Base-by-base conservation (phyloP, 208 protist species). In the Strigomonas culicis region DNA sequence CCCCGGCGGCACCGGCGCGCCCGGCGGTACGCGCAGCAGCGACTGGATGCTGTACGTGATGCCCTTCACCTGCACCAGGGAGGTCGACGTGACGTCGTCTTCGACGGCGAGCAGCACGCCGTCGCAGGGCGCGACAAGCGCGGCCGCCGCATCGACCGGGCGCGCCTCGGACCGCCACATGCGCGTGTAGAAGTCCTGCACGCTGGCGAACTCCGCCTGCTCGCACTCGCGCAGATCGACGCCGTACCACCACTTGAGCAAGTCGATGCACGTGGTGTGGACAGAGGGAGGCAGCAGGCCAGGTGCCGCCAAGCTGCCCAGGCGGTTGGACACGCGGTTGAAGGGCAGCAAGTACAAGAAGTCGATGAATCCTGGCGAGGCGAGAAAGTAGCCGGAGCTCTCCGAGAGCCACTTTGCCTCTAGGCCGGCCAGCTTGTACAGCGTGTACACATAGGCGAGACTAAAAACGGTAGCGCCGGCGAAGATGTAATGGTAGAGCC, bases 171-270 rank as follows among this genome's bases (percentile, higher is more conserved):
- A 19, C 19, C 55, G 68, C 87, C 86, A 93, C 60, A 63, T 59
- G 15, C 90, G 86, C 0, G 74, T 72, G 74, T 90, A 95, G 60
- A 95, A 95, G 36, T 92, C 76, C 62, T 95, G 83, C 43, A 92
- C 67, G 10, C 84, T 82, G 2, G 60, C 65, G 44, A 89, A 91
- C 8, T 79, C 36, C 13, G 59, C 22, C 39, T 61, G 24, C 41
- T 53, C 66, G 11, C 56, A 69, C 24, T 89, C 80, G 0, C 67
- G 61, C 60, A 88, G 63, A 50, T 88, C 74, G 21, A 95, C 50
- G 19, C 56, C 64, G 58, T 88, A 91, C 63, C 68, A 86, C 68
- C 74, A 67, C 19, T 88, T 57, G 17, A 91, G n/a, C 0, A 39
- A 64, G 3, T 76, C 53, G 32, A 87, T 88, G 31, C 74, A 15